phyloP scores from a whole-genome alignment of 116 monocot species.

The Cymodocea nodosa region DNA sequence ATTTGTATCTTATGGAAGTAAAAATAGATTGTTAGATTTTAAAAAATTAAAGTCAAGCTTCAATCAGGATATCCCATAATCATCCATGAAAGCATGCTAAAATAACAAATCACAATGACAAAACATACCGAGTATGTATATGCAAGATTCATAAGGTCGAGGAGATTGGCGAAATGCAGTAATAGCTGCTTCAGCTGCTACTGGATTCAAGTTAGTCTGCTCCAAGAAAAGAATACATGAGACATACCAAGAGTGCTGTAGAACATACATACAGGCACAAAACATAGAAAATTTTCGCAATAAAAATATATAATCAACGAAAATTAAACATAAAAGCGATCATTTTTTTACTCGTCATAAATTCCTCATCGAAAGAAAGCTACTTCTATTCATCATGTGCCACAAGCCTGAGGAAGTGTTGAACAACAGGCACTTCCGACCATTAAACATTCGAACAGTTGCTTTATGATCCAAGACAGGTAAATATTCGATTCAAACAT shows the following conservation, averaged over 20 bases:
- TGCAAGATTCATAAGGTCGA: conserved; percentile 76
- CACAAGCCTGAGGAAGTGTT: too few species aligned
- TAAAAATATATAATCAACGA: too few species aligned
- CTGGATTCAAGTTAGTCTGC: conserved; percentile 64
- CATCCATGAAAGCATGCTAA: not conserved
- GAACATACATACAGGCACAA: too few species aligned
- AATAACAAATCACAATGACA: not conserved
- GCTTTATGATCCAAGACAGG: not conserved
- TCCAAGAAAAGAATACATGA: conserved; percentile 5
- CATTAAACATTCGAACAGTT: too few species aligned
- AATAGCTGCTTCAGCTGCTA: conserved; percentile 56
- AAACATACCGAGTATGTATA: conserved; percentile 73
- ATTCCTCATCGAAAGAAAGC: too few species aligned
- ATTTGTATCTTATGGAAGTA: not conserved
- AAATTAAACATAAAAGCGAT: too few species aligned
- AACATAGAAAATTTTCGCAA: too few species aligned
- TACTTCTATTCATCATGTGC: too few species aligned
- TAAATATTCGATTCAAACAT: not conserved
- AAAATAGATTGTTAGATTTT: not conserved
- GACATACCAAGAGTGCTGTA: not conserved
- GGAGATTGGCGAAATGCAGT: conserved; percentile 43
- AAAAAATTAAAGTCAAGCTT: not conserved
- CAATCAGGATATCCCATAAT: not conserved
- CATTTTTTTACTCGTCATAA: too few species aligned
- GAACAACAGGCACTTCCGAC: too few species aligned